Base-by-base conservation (phyloP, 2,329 filamentous ascomycete species). In the Fusarium sp. region DNA sequence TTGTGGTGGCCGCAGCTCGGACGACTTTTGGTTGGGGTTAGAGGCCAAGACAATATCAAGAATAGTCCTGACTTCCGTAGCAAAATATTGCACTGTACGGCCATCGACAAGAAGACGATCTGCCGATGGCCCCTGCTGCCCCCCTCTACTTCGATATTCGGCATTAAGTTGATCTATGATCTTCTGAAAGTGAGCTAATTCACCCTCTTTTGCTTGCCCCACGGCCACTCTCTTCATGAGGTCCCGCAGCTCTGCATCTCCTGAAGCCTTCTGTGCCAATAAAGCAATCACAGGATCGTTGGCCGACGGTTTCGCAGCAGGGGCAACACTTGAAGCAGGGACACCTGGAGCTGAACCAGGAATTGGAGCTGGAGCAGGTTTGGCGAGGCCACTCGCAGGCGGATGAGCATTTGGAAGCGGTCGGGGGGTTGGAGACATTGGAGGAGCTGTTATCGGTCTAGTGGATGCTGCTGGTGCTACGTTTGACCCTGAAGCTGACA, bases 161-260 rank as follows among this genome's bases (percentile, higher is more conserved):
- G 81, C 81, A 5, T 92, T 94, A 63, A 96, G 87, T 78, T 94
- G 90, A 76, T 94, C 92, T 69, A 96, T 96, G 45, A 96, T 93
- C 54, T 86, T 87, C 78, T 96, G 93, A 74, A 96, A 96, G 69
- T 91, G 89, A 51, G 90, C 89, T 18, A 96, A 83, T 78, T 96
- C 92, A 19, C 90, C 88, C 41, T 89, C 87, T 18, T 88, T 90
- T 1, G 93, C 93, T 73, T 91, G 88, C 3, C 93, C 93, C 33
- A 91, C 90, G 1, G 93, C 93, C 2, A 96, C 93, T 59, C 93
- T 89, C 79, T 94, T 94, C 93, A 96, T 96, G 0, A 96, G 84
- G 39, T 92, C 90, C 63, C 94, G 91, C 15, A 96, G 84, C 61
- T 92, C 87, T 1, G 90, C 87, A 78, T 96, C 92, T 31, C 89